Evolutionary conservation across 805 yeast species (phyloP).

Genomic region (Saturnispora serradocipensis): DNA sequence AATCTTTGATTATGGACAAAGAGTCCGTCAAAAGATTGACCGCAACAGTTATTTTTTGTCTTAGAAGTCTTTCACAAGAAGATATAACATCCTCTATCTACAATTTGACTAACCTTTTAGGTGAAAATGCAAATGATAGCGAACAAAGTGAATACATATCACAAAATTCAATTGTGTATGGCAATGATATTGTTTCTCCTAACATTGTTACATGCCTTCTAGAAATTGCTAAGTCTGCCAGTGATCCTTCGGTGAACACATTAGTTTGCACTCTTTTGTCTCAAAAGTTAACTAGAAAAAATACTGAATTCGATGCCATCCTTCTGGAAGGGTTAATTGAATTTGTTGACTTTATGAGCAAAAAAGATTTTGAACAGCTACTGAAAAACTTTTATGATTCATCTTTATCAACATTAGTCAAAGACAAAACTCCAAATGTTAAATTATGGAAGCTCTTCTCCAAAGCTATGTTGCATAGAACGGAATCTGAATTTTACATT

Average conservation of each 20-base stretch:
- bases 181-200: conserved; percentile 35
- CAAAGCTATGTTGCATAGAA: conserved; percentile 23
- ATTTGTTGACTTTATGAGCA: conserved; percentile 52
- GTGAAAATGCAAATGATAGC: conserved; percentile 27
- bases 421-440: conserved; percentile 25
- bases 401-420: conserved; percentile 33
- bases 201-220: conserved; percentile 64
- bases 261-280: conserved; percentile 73
- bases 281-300: conserved; percentile 51
- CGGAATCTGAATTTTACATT: conserved; percentile 38
- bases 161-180: conserved; percentile 15
- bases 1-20: conserved; percentile 41
- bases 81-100: conserved; percentile 77
- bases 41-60: conserved; percentile 52
- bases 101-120: conserved; percentile 63
- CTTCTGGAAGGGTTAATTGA: conserved; percentile 55
- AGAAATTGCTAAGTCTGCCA: conserved; percentile 55
- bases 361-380: conserved; percentile 58
- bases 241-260: conserved; percentile 64
- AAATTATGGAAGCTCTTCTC: conserved; percentile 43
- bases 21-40: conserved; percentile 45
- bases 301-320: conserved; percentile 43
- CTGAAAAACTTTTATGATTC: conserved; percentile 48
- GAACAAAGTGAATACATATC: conserved; percentile 9
- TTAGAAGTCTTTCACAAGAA: conserved; percentile 67